Evolutionary conservation across 352 stramenopile species (phyloP).

Genomic region (Phytopythium montanum): DNA sequence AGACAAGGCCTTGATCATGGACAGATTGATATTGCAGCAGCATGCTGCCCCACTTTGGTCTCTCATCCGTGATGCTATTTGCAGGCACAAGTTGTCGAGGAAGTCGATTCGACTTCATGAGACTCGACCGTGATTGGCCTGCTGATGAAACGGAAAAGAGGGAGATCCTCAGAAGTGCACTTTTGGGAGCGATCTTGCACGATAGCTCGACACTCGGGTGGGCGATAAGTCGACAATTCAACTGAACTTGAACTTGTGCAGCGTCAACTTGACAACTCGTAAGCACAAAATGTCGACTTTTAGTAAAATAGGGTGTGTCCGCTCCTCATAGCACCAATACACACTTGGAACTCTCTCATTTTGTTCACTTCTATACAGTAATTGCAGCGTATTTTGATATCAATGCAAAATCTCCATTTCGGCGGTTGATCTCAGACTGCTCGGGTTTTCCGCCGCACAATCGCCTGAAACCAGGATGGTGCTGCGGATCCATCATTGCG

Average conservation of each 20-base stretch:
- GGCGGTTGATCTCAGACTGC: not conserved
- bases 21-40: too few relatives aligned
- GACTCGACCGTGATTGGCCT: not conserved
- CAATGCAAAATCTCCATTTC: not conserved
- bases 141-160: not conserved
- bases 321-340: not conserved
- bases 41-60: too few relatives aligned
- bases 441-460: not conserved
- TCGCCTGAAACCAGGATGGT: not conserved
- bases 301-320: not conserved
- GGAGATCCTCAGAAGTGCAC: not conserved
- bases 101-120: too few relatives aligned
- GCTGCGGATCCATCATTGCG: not conserved
- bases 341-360: not conserved
- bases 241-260: slow-evolving; percentile 1
- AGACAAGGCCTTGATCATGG: too few relatives aligned
- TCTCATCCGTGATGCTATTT: too few relatives aligned
- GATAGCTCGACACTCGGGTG: too few relatives aligned
- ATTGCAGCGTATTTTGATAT: too few relatives aligned
- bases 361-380: too few relatives aligned
- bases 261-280: slow-evolving; percentile 1
- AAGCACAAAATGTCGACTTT: not conserved
- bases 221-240: not conserved
- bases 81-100: too few relatives aligned
- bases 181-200: not conserved